phyloP scores from a whole-genome alignment of 169 alveolate genomes.

The Plasmodium berghei region DNA sequence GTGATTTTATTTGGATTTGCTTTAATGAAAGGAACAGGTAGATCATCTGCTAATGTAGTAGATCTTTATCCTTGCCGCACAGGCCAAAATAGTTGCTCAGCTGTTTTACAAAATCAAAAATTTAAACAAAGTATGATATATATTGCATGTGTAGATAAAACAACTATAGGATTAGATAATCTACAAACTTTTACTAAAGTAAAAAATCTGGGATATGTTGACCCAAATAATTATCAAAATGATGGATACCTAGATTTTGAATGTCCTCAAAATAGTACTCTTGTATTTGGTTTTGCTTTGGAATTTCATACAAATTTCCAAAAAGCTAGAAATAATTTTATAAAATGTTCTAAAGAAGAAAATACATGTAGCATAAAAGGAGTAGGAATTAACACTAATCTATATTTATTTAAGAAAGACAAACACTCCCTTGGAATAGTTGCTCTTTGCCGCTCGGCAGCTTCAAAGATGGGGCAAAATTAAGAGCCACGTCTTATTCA shows the following conservation, averaged over 20 bases:
- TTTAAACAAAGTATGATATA: conserved; percentile 75
- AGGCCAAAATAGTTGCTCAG: conserved; percentile 77
- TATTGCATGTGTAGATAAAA: conserved; percentile 69
- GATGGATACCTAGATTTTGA: conserved; percentile 61
- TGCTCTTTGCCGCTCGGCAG: conserved; percentile 44
- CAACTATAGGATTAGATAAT: conserved; percentile 67
- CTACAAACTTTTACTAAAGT: conserved; percentile 71
- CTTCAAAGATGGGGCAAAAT: neutral
- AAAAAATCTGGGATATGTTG: conserved; percentile 53
- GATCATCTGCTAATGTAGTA: conserved; percentile 69
- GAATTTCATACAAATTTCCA: conserved; percentile 75
- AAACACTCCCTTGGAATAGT: conserved; percentile 57
- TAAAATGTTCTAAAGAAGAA: conserved; percentile 24
- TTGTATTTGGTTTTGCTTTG: conserved; percentile 66
- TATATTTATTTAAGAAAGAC: conserved; percentile 40
- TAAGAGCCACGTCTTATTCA: no score
- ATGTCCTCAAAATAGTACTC: conserved; percentile 67
- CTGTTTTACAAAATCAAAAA: conserved; percentile 71
- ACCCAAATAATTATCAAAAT: conserved; percentile 11
- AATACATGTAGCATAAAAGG: conserved; percentile 56
- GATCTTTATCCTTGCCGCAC: conserved; percentile 80
- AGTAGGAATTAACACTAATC: conserved; percentile 41
- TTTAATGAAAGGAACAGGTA: conserved; percentile 75
- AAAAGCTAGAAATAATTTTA: conserved; percentile 57
- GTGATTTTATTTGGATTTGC: conserved; percentile 81